Evolutionary conservation across 257 asterid species (phyloP).

Genomic region (Asclepias syriaca): DNA sequence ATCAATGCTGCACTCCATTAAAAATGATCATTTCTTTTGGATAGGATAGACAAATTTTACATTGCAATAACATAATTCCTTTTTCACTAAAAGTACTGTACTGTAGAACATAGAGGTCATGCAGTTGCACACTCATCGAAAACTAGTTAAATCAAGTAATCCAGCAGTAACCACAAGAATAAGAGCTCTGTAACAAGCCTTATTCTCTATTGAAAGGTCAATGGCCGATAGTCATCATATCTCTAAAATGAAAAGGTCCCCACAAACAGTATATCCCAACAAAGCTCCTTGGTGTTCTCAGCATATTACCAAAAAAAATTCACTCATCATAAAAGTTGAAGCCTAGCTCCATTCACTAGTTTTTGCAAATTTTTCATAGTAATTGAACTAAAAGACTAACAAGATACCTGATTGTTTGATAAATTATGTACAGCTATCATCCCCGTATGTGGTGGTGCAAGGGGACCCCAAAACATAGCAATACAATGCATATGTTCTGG

Average conservation of each 20-base stretch:
- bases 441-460: slow-evolving; percentile 93
- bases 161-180: not conserved
- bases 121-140: not conserved
- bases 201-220: not conserved
- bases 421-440: slow-evolving; percentile 86
- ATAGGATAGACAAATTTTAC: not conserved
- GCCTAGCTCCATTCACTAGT: not conserved
- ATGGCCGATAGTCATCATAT: no score
- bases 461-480: slow-evolving; percentile 99
- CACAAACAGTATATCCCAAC: not conserved
- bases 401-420: slow-evolving; percentile 73
- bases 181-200: not conserved
- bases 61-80: not conserved
- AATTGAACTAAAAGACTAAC: not conserved
- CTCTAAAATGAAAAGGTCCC: not conserved
- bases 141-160: not conserved
- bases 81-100: not conserved
- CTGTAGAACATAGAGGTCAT: not conserved
- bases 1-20: not conserved
- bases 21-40: not conserved
- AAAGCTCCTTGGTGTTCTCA: not conserved
- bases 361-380: not conserved
- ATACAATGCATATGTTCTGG: slow-evolving; percentile 99
- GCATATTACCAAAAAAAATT: not conserved
- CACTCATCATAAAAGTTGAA: not conserved